Evolutionary conservation across 306 rosid genomes (phyloP).

Genomic region (Prunus davidiana): DNA sequence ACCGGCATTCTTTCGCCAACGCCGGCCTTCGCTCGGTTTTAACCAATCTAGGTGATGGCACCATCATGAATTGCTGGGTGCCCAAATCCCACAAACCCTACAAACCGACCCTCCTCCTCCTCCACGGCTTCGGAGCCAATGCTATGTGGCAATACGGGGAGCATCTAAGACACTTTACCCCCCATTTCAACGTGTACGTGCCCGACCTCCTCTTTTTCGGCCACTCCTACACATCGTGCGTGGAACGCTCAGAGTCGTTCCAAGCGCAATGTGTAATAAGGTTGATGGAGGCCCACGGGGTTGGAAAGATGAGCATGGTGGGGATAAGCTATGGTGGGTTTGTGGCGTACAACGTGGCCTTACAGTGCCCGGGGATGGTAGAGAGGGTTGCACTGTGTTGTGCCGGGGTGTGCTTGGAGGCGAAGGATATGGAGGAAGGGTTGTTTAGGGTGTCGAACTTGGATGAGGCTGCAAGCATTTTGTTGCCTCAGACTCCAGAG

Average conservation of each 20-base stretch:
- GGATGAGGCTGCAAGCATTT: constrained; percentile 59
- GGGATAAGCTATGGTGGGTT: constrained; percentile 88
- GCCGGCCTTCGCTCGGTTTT: constrained; percentile 58
- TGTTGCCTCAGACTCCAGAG: constrained; percentile 69
- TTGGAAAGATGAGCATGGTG: constrained; percentile 41
- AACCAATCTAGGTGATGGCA: constrained; percentile 57
- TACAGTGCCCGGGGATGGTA: constrained; percentile 52
- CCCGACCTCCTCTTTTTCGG: constrained; percentile 87
- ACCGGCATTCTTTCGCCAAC: constrained; percentile 42
- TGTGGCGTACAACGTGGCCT: constrained; percentile 60
- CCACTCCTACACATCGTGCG: constrained; percentile 42
- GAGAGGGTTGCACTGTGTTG: constrained; percentile 61
- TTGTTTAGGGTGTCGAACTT: constrained; percentile 49
- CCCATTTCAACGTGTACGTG: constrained; percentile 55
- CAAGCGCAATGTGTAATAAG: constrained; percentile 50
- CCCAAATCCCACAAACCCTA: constrained; percentile 39
- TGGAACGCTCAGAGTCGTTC: constrained; percentile 52
- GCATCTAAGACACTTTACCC: constrained; percentile 37
- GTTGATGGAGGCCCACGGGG: constrained; percentile 53
- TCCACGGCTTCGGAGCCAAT: constrained; percentile 81
- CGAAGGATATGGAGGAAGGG: constrained; percentile 55
- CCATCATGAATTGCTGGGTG: constrained; percentile 69
- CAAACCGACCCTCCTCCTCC: constrained; percentile 50
- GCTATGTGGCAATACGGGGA: constrained; percentile 86
- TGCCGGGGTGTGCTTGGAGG: constrained; percentile 71